Conservation (phyloP, 2,329 filamentous ascomycete genomes). For the Plenodomus lindquistii region DNA sequence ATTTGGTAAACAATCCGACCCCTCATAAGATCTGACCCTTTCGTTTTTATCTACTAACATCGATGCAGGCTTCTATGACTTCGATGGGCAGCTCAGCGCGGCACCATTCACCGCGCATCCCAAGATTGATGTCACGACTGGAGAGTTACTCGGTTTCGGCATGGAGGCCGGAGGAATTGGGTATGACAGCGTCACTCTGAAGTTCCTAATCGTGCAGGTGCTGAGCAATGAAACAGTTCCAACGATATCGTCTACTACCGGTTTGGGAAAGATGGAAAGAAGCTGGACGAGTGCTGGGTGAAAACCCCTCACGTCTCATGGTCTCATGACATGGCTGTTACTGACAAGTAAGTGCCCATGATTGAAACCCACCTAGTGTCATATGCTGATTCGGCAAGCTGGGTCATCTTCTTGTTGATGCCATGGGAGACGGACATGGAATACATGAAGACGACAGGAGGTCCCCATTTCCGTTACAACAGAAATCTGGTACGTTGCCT, state of each 20-base stretch:
- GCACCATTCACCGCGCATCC: conserved; percentile 8
- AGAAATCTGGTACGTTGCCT: not conserved
- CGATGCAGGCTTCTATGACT: conserved; percentile 2
- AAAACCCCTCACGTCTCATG: not conserved
- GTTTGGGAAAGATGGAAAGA: not conserved
- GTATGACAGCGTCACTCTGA: too few species aligned
- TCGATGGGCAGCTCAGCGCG: conserved; percentile 5
- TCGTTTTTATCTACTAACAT: too few species aligned
- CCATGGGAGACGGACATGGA: not conserved
- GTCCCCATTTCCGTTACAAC: not conserved
- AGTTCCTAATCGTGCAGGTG: too few species aligned
- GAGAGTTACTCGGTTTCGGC: conserved; percentile 6
- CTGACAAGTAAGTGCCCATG: not conserved
- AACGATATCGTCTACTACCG: not conserved
- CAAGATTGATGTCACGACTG: conserved; percentile 5
- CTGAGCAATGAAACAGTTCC: too few species aligned
- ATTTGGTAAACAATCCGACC: not conserved
- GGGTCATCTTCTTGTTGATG: not conserved
- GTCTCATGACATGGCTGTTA: not conserved
- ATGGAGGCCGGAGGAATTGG: conserved; percentile 43
- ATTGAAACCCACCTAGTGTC: too few species aligned
- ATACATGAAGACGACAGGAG: not conserved
- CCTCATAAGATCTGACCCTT: not conserved
- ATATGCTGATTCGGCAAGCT: not conserved
- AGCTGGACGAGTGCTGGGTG: not conserved